Evolutionary conservation across 139 green algal species (phyloP).

Genomic region (Gonium pectorale): DNA sequence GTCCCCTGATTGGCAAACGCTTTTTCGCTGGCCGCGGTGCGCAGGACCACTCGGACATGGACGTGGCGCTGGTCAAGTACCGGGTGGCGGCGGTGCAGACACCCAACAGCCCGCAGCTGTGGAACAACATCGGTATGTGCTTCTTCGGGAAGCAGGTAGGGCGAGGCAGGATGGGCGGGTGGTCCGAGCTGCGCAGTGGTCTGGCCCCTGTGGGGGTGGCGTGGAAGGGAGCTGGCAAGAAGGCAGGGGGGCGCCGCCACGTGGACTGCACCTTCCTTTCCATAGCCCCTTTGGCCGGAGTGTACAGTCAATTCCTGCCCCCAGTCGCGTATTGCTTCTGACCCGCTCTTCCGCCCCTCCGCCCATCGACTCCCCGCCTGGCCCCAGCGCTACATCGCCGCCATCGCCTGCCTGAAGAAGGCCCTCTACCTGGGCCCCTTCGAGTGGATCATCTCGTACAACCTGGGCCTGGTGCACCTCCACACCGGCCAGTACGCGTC

Average conservation of each 20-base stretch:
- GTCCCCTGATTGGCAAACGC: too few species aligned
- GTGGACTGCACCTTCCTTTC: not conserved
- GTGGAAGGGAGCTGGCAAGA: too few species aligned
- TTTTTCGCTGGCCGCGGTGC: too few species aligned
- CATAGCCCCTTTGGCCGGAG: too few species aligned
- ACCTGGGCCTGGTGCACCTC: constrained; percentile 82
- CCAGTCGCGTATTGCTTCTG: too few species aligned
- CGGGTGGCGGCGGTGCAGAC: constrained; percentile 76
- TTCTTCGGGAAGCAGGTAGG: constrained; percentile 87
- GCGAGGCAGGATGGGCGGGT: too few species aligned
- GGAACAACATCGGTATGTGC: constrained; percentile 94
- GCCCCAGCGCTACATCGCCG: constrained; percentile 75
- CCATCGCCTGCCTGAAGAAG: constrained; percentile 84
- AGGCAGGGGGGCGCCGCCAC: too few species aligned
- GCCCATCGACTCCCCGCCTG: too few species aligned
- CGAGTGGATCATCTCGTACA: constrained; percentile 89
- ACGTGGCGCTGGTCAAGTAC: constrained; percentile 88
- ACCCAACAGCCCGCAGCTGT: constrained; percentile 84
- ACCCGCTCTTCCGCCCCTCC: not conserved
- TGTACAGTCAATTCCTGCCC: too few species aligned
- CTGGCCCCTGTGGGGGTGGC: too few species aligned
- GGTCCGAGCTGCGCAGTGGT: not conserved
- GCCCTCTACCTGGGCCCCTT: constrained; percentile 85
- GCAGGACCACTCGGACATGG: constrained; percentile 84
- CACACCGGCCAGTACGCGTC: constrained; percentile 77